Evolutionary conservation across 495 filamentous ascomycete genomes (phyloP).

Genomic region (Glonium stellatum): DNA sequence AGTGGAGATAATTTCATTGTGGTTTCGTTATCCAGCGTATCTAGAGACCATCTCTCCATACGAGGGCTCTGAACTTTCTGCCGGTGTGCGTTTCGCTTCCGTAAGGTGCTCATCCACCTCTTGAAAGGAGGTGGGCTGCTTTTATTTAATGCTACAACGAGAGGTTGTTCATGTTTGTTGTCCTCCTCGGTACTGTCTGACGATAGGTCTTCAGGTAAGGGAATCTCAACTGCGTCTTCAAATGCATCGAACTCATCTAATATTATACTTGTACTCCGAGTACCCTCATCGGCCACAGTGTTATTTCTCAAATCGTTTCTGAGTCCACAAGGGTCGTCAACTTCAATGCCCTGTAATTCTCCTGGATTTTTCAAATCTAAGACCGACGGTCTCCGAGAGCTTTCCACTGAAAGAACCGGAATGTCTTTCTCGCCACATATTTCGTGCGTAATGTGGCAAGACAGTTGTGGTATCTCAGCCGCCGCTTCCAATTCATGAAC

Average conservation of each 20-base stretch:
- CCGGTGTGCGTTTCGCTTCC: slow-evolving; percentile 35
- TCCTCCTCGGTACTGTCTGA: slow-evolving; percentile 11
- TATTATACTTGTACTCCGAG: neutral
- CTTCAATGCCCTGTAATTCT: neutral
- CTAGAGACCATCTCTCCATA: slow-evolving; percentile 44
- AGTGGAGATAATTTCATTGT: slow-evolving; percentile 1
- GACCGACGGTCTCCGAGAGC: neutral
- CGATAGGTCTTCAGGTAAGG: slow-evolving; percentile 15
- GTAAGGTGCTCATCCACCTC: slow-evolving; percentile 51
- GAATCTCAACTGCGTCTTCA: slow-evolving; percentile 23
- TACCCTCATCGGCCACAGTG: too few species aligned
- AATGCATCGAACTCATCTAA: slow-evolving; percentile 2
- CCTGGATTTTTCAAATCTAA: neutral
- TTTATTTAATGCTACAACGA: neutral
- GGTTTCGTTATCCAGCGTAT: slow-evolving; percentile 30
- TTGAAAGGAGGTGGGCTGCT: slow-evolving; percentile 38
- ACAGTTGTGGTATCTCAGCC: neutral
- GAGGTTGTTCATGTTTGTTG: neutral
- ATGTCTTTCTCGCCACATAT: neutral
- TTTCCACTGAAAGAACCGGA: neutral
- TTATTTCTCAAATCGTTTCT: neutral
- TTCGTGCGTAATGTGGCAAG: neutral
- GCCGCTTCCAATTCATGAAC: neutral
- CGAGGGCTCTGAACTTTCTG: slow-evolving; percentile 23
- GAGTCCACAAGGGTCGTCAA: neutral